Conservation (phyloP, 1,284 basidiomycete species). For the Ustilago curta region DNA sequence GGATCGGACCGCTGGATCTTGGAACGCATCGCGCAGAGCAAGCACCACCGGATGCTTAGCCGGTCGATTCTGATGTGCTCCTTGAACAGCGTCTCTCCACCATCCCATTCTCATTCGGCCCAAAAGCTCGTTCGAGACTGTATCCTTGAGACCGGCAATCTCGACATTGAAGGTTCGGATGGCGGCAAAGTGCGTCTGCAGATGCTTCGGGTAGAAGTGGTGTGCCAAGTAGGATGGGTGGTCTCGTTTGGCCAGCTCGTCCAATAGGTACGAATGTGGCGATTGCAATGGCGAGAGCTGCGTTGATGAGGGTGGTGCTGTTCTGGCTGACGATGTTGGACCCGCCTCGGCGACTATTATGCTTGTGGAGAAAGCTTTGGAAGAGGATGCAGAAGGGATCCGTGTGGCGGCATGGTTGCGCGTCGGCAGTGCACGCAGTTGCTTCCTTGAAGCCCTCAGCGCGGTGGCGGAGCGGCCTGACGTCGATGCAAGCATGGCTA, state of each 20-base stretch:
- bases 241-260: constrained; percentile 49
- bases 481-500: constrained; percentile 16
- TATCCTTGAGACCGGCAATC: constrained; percentile 61
- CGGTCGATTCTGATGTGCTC: constrained; percentile 59
- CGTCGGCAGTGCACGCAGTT: not conserved
- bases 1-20: constrained; percentile 54
- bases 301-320: constrained; percentile 37
- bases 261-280: constrained; percentile 32
- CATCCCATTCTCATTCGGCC: constrained; percentile 66
- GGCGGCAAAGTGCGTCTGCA: constrained; percentile 64
- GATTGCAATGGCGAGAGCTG: constrained; percentile 45
- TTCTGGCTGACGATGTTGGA: constrained; percentile 9
- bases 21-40: constrained; percentile 60
- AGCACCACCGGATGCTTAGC: constrained; percentile 64
- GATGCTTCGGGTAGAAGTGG: constrained; percentile 58
- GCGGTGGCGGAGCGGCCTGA: constrained; percentile 5
- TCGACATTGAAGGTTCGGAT: constrained; percentile 66
- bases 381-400: not conserved
- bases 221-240: constrained; percentile 62
- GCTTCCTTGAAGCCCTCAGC: constrained; percentile 3
- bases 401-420: not conserved
- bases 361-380: constrained; percentile 1
- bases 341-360: not conserved
- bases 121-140: constrained; percentile 64
- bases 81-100: constrained; percentile 66